Conservation (phyloP, 2,329 filamentous ascomycete species). For the Chaetomium sp. region DNA sequence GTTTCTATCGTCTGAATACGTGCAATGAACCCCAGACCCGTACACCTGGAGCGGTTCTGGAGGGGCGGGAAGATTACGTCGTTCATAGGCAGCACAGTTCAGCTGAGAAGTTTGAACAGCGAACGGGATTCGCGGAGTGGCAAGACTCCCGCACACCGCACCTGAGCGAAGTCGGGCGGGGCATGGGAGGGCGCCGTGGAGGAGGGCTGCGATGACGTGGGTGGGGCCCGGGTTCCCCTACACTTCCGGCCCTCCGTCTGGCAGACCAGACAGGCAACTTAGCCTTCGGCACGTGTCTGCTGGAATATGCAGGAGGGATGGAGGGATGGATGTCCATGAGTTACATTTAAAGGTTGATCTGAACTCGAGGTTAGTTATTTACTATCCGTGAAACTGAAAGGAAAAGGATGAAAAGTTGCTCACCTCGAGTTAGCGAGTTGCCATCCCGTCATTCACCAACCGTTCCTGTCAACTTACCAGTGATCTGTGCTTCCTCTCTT, state of each 20-base stretch:
- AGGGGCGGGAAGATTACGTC: constrained; percentile 20
- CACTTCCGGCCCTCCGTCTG: neutral
- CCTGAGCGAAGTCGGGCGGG: constrained; percentile 28
- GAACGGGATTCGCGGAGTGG: constrained; percentile 20
- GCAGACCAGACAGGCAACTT: neutral
- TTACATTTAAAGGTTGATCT: neutral
- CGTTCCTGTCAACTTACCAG: neutral
- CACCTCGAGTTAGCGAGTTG: neutral
- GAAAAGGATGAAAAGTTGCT: neutral
- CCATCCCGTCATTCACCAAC: neutral
- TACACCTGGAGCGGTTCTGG: constrained; percentile 12
- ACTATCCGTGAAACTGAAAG: neutral
- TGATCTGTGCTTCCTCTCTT: constrained; percentile 1
- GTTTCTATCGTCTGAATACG: neutral
- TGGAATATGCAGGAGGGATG: neutral
- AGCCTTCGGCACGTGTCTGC: neutral
- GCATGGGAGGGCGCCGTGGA: constrained; percentile 17
- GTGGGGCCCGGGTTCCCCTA: constrained; percentile 14
- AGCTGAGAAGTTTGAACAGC: constrained; percentile 18
- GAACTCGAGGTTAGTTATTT: neutral
- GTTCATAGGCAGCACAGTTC: constrained; percentile 24
- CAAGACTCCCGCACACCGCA: constrained; percentile 6
- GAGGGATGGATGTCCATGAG: neutral
- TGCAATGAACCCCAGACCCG: neutral
- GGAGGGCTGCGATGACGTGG: constrained; percentile 30